Base-by-base conservation (phyloP, 768 basidiomycete genomes). In the Pisolithus microcarpus region DNA sequence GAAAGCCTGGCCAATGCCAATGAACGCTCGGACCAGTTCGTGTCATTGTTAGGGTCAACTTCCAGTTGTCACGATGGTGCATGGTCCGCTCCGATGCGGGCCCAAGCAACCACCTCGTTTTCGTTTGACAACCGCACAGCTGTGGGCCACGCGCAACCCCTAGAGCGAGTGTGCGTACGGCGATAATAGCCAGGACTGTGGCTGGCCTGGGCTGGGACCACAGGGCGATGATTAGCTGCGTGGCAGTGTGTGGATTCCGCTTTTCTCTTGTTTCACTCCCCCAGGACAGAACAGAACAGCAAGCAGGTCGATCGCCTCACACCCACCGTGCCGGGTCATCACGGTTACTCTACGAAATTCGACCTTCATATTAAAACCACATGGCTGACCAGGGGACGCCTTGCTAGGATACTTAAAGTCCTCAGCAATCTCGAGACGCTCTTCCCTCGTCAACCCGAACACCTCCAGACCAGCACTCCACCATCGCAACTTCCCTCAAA, bases 401-500 rank as follows among this genome's bases (percentile, higher is more conserved):
- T 37, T 30, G 34, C 34, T 39, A 31, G 19, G 10, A 43, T 52
- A 52, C 52, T 53, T 53, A 53, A 53, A 39, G n/a, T 38, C 18
- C 48, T 31, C 8, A 5, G 24, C 42, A 43, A 19, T 52, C 21
- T 23, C 51, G 16, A 15, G 10, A 30, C 38, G 5, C 26, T 26
- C 44, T 11, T 13, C 13, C 42, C 21, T 52, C 45, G n/a, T n/a
- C n/a, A n/a, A n/a, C n/a, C n/a, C n/a, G n/a, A n/a, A n/a, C n/a
- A 47, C 30, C 19, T 11, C 34, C 39, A 43, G n/a, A 4, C 48
- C 52, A 51, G 30, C 30, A 30, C 30, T 23, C 4, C 30, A 30
- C 26, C 5, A n/a, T n/a, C n/a, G n/a, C n/a, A n/a, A n/a, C n/a
- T n/a, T n/a, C n/a, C n/a, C n/a, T n/a, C n/a, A n/a, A n/a, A n/a